Conservation (phyloP, 768 basidiomycete species). For the Lentinula aciculospora region DNA sequence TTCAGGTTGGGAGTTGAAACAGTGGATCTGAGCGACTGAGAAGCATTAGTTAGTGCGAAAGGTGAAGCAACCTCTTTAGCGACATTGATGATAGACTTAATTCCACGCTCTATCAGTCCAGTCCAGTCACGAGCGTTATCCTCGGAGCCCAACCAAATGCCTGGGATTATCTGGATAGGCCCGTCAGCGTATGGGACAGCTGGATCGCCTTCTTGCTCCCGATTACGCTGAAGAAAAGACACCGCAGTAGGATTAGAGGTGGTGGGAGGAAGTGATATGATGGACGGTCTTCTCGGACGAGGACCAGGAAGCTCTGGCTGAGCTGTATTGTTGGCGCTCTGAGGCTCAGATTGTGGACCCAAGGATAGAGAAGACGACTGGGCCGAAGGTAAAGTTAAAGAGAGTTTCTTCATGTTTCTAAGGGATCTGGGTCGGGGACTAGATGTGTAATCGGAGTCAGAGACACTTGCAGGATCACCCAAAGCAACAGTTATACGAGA, state of each 20-base stretch:
- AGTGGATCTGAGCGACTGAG: slow-evolving; percentile 50
- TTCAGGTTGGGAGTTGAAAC: slow-evolving; percentile 65
- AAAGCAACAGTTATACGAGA: slow-evolving; percentile 45
- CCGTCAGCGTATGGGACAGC: slow-evolving; percentile 73
- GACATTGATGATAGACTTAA: slow-evolving; percentile 83
- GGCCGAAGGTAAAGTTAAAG: slow-evolving; percentile 59
- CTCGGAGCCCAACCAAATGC: slow-evolving; percentile 87
- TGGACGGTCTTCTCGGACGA: slow-evolving; percentile 59
- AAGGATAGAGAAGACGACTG: slow-evolving; percentile 49
- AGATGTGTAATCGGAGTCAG: slow-evolving; percentile 45
- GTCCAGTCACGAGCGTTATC: slow-evolving; percentile 86
- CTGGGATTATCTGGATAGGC: slow-evolving; percentile 79
- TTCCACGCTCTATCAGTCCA: slow-evolving; percentile 62
- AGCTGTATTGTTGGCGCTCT: slow-evolving; percentile 24
- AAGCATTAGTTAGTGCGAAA: slow-evolving; percentile 42
- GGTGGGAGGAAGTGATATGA: slow-evolving; percentile 59
- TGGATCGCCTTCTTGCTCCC: slow-evolving; percentile 58
- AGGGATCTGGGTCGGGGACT: slow-evolving; percentile 36
- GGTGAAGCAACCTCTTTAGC: slow-evolving; percentile 86
- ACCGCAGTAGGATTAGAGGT: slow-evolving; percentile 41
- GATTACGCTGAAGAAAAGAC: slow-evolving; percentile 54
- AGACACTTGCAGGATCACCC: slow-evolving; percentile 42
- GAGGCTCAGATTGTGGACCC: slow-evolving; percentile 24
- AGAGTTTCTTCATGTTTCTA: slow-evolving; percentile 75
- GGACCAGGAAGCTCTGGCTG: slow-evolving; percentile 23